These are phyloP conservation scores for Syzygium aqueum DNA, from an alignment of 345 rosid genomes.

Conservation along the genomic window DNA sequence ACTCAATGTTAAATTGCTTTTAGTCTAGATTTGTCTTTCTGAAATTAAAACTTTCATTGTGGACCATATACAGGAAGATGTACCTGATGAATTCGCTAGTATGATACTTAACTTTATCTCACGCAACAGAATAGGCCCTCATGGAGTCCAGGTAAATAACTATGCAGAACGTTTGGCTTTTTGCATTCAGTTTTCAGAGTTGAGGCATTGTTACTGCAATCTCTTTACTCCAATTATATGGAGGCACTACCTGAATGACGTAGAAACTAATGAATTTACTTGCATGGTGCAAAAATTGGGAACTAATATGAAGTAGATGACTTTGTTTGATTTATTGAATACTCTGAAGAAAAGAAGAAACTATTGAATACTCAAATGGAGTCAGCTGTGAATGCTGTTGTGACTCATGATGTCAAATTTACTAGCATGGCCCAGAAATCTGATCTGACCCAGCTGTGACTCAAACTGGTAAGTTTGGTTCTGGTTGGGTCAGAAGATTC, in stretches of 20 bases:
- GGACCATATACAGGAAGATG: slow-evolving; percentile 60
- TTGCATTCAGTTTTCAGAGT: not conserved
- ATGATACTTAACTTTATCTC: slow-evolving; percentile 57
- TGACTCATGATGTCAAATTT: not conserved
- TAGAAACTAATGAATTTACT: not conserved
- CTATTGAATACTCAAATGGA: not conserved
- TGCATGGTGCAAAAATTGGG: not conserved
- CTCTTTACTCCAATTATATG: not conserved
- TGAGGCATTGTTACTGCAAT: not conserved
- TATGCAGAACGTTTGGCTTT: not conserved
- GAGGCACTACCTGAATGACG: not conserved
- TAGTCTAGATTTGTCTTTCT: not conserved
- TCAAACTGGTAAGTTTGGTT: not conserved
- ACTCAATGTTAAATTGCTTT: not conserved
- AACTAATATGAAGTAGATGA: not conserved
- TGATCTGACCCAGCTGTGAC: not conserved
- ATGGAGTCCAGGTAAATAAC: slow-evolving; percentile 69
- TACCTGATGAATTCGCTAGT: slow-evolving; percentile 79
- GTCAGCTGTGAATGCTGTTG: not conserved
- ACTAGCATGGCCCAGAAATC: too few species aligned
- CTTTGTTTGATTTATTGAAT: not conserved
- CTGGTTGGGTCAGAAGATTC: not conserved
- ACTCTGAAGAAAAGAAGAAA: not conserved
- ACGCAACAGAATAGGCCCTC: slow-evolving; percentile 76
- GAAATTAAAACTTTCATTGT: not conserved